Evolutionary conservation across 768 basidiomycete genomes (phyloP).

Genomic region (Suillus paluster): DNA sequence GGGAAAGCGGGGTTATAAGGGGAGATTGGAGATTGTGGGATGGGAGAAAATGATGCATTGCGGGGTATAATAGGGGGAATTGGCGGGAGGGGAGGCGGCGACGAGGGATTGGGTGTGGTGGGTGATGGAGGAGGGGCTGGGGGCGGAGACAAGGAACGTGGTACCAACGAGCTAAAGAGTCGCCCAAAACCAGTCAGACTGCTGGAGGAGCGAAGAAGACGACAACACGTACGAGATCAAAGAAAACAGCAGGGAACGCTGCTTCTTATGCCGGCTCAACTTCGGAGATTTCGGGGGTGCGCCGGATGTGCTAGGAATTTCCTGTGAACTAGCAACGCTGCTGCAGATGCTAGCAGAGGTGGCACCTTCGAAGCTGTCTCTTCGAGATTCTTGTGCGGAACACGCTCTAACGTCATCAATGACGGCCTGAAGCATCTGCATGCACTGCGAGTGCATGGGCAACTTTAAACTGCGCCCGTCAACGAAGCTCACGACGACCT

Average conservation of each 20-base stretch:
- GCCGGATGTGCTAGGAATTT: slow-evolving; percentile 11
- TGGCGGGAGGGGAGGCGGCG: slow-evolving; percentile 33
- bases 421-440: slow-evolving; percentile 53
- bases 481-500: slow-evolving; percentile 57
- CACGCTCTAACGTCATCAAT: slow-evolving; percentile 56
- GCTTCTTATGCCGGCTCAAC: slow-evolving; percentile 62
- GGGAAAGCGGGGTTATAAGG: slow-evolving; percentile 16
- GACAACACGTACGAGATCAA: slow-evolving; percentile 57
- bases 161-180: slow-evolving; percentile 31
- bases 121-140: slow-evolving; percentile 25
- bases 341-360: slow-evolving; percentile 25
- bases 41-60: slow-evolving; percentile 26
- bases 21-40: slow-evolving; percentile 25
- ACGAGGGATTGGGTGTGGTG: slow-evolving; percentile 24
- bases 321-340: slow-evolving; percentile 21
- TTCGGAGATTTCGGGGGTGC: slow-evolving; percentile 36
- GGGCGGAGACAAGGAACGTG: slow-evolving; percentile 35
- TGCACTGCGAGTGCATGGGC: slow-evolving; percentile 46
- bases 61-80: slow-evolving; percentile 28
- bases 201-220: slow-evolving; percentile 9
- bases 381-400: slow-evolving; percentile 37
- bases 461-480: slow-evolving; percentile 59
- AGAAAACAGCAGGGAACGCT: slow-evolving; percentile 71
- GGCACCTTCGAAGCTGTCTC: slow-evolving; percentile 37
- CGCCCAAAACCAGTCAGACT: slow-evolving; percentile 10